Evolutionary conservation across 169 alveolate genomes (phyloP), one percentile per base, ranked within the genome.

Genomic region (Besnoitia besnoiti): DNA sequence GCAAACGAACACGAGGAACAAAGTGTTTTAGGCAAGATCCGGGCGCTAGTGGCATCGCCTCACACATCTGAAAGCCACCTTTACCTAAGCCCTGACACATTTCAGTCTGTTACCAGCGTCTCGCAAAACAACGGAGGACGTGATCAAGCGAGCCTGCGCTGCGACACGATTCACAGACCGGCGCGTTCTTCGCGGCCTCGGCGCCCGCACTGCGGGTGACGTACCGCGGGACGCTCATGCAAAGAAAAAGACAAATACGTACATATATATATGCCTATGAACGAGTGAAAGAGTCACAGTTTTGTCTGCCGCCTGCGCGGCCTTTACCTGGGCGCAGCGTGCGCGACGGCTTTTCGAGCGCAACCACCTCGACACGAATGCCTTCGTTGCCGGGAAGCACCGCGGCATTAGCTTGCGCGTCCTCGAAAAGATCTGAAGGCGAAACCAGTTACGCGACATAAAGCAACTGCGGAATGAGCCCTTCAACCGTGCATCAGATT

Each of bases 351-450:
- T 77, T 77, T 35, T 77, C 87, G 5, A 37, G 14, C 40, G 59
- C 87, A 16, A 24, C 59, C 37, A 77, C 87, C 7, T 77, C 49
- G 35, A 77, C 87, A 14, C 40, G 87, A 8, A 42, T 42, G 59
- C 87, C 59, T 35, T 24, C 59, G 49, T 77, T n/a, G 5, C 82
- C 87, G n/a, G 87, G 87, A 44, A 77, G 87, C 33, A 44, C 59
- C 49, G 39, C 61, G 40, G 87, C 87, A 40, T 51, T 7, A 12
- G 87, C 87, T 0, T 77, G 87, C 16, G 87, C 87, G n/a, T 77
- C 87, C 24, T 37, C 87, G 59, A 77, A 77, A 27, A 77, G 87
- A 37, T 42, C 87, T 77, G 87, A 19, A 39, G 8, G 24, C 21
- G 30, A n/a, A 19, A 55, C n/a, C 5, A 55, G 30, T 10, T 10